A percentile compares a stretch with the other conserved stretches of the same genome.
phyloP scores from a whole-genome alignment of 139 green algal genomes.

The Micractinium conductrix region DNA sequence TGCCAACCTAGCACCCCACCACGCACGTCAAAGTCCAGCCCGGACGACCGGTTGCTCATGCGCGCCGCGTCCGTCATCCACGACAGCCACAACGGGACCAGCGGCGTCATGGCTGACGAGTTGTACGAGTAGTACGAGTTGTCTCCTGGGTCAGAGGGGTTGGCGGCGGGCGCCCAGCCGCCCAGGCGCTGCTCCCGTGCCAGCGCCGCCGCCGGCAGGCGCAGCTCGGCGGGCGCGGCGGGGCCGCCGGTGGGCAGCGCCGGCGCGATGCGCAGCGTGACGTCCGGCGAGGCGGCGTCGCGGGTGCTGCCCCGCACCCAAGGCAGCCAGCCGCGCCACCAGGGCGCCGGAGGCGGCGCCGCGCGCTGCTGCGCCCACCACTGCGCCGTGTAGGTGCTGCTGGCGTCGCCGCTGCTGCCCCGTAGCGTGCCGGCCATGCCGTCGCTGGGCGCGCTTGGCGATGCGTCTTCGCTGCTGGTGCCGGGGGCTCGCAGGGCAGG shows the following conservation, averaged over 20 bases:
- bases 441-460: no score
- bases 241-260: not conserved
- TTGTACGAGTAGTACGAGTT: slow-evolving; percentile 27
- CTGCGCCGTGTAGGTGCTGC: not conserved
- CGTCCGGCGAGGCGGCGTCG: not conserved
- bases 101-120: slow-evolving; percentile 28
- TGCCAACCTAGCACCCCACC: not conserved
- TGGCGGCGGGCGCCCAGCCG: not conserved
- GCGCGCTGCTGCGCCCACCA: slow-evolving; percentile 1
- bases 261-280: slow-evolving; percentile 15
- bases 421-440: no score
- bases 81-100: slow-evolving; percentile 33
- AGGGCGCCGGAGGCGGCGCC: not conserved
- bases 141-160: not conserved
- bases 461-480: no score
- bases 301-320: not conserved
- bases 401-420: not conserved
- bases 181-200: not conserved
- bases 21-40: slow-evolving; percentile 53
- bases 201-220: not conserved
- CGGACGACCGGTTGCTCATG: slow-evolving; percentile 33
- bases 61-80: slow-evolving; percentile 41
- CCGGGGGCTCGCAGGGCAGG: not conserved
- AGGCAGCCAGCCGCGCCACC: not conserved
- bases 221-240: slow-evolving; percentile 10